Percentiles rank a stretch among this genome's conserved stretches.
These are phyloP conservation scores for Prunus armeniaca DNA, from an alignment of 306 rosid genomes.

Conservation along the genomic window DNA sequence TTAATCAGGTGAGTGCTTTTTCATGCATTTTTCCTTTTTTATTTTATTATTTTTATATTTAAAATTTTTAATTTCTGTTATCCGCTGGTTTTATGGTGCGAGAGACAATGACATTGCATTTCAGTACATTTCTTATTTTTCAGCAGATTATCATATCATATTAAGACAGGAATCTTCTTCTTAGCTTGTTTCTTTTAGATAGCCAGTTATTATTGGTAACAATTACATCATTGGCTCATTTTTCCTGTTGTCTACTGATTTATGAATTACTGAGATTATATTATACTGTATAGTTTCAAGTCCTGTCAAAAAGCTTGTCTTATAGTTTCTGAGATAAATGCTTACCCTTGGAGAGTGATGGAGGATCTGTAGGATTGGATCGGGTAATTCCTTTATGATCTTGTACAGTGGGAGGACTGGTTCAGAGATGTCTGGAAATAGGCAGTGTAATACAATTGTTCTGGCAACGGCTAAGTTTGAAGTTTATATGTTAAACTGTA, in stretches of 20 bases:
- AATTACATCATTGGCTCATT: background rate
- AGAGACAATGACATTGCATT: background rate
- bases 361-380: background rate
- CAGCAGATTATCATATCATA: constrained; percentile 9
- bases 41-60: too few species aligned
- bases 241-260: background rate
- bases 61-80: background rate
- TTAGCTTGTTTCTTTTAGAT: background rate
- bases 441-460: background rate
- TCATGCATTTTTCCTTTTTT: background rate
- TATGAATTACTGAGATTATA: background rate
- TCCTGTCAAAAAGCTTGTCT: background rate
- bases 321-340: background rate
- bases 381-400: background rate
- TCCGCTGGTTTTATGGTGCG: background rate
- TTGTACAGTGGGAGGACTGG: background rate
- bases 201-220: background rate
- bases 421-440: background rate
- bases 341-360: background rate
- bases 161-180: constrained; percentile 12
- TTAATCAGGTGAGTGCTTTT: constrained; percentile 70
- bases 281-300: background rate
- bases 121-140: background rate
- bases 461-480: background rate
- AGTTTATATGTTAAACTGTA: background rate